These are phyloP conservation scores for Blastobotrys aristatus DNA, from an alignment of 1,139 yeast genomes.

Conservation along the genomic window DNA sequence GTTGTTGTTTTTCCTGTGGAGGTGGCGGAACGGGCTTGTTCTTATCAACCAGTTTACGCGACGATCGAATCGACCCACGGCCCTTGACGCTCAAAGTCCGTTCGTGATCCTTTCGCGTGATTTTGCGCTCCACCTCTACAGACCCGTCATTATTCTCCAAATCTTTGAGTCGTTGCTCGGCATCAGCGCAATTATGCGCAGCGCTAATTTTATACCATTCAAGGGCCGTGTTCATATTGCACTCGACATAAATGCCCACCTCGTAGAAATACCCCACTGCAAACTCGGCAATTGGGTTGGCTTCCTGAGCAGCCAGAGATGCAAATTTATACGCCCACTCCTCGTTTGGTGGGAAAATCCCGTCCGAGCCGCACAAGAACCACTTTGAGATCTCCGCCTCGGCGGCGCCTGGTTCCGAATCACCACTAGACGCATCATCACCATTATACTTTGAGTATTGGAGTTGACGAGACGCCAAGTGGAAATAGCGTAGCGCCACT, in stretches of 20 bases:
- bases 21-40: background rate
- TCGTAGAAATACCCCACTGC: constrained; percentile 40
- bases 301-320: constrained; percentile 32
- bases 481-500: constrained; percentile 38
- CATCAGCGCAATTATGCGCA: constrained; percentile 32
- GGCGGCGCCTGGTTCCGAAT: constrained; percentile 30
- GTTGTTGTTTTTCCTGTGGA: background rate
- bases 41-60: constrained; percentile 9
- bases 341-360: constrained; percentile 32
- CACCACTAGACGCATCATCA: constrained; percentile 14
- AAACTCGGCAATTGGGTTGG: constrained; percentile 36
- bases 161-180: constrained; percentile 29
- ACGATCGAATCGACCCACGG: constrained; percentile 24
- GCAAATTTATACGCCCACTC: constrained; percentile 39
- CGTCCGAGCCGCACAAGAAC: constrained; percentile 37
- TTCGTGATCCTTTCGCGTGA: constrained; percentile 29
- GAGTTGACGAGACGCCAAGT: constrained; percentile 37
- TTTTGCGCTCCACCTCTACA: constrained; percentile 16
- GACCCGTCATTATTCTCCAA: constrained; percentile 16
- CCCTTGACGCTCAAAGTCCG: constrained; percentile 25
- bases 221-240: constrained; percentile 29
- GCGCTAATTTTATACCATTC: constrained; percentile 33
- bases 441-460: constrained; percentile 27
- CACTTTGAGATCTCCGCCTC: constrained; percentile 40
- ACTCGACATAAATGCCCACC: constrained; percentile 36